phyloP scores from a whole-genome alignment of 164 flowering plant species.

The Piper betle region DNA sequence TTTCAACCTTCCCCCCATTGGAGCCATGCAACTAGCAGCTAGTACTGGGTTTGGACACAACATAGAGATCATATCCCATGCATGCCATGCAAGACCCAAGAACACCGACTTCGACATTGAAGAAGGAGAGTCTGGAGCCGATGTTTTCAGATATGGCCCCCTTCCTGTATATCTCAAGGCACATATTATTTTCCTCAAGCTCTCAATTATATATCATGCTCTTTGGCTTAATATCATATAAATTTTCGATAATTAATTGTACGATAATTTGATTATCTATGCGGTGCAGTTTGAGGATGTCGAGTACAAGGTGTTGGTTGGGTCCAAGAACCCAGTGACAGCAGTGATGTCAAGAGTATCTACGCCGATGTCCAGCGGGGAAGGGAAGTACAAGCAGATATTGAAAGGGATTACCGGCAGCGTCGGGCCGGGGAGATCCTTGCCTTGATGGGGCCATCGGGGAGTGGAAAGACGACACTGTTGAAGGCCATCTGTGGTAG shows the following conservation, averaged over 20 bases:
- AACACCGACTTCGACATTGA: conserved; percentile 45
- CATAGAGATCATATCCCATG: conserved; percentile 60
- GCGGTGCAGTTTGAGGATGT: conserved; percentile 79
- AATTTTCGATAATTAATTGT: neutral
- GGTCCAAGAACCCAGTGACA: conserved; percentile 42
- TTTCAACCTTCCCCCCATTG: conserved; percentile 34
- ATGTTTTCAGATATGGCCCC: conserved; percentile 24
- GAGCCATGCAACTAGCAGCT: conserved; percentile 57
- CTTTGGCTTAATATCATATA: neutral
- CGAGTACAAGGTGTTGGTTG: conserved; percentile 47
- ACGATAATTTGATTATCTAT: neutral
- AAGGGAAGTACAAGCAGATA: conserved; percentile 59
- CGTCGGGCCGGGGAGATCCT: conserved; percentile 76
- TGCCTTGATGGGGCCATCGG: conserved; percentile 98
- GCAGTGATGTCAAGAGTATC: conserved; percentile 47
- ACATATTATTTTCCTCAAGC: neutral
- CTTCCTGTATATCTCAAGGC: conserved; percentile 82
- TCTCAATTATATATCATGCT: no score
- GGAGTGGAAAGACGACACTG: conserved; percentile 93
- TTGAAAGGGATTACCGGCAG: conserved; percentile 85
- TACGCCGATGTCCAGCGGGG: conserved; percentile 37
- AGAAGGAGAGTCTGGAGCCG: conserved; percentile 18
- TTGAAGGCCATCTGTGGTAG: conserved; percentile 78
- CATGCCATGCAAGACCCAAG: conserved; percentile 33
- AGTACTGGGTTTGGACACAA: conserved; percentile 69